phyloP scores from a whole-genome alignment of 257 asterid species.

The Linaria vulgaris region DNA sequence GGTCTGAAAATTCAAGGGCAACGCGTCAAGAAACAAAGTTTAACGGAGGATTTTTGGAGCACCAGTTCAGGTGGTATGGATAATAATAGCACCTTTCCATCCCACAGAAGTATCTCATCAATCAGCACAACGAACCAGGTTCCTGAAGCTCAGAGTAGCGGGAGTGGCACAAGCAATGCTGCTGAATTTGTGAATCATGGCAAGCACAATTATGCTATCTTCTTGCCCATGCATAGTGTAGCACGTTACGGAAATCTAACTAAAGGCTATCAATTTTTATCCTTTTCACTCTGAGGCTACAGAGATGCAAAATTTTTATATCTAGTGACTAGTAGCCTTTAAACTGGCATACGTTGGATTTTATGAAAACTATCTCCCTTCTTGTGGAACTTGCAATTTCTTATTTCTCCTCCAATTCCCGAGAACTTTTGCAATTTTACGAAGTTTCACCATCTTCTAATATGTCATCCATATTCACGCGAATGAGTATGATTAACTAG shows the following conservation, averaged over 20 bases:
- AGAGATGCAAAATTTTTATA: no score
- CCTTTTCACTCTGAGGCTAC: no score
- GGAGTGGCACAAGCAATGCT: slow-evolving; percentile 61
- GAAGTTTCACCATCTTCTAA: no score
- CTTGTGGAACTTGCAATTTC: no score
- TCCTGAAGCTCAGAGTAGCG: slow-evolving; percentile 52
- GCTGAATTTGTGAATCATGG: slow-evolving; percentile 84
- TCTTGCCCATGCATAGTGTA: slow-evolving; percentile 12
- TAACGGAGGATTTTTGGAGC: slow-evolving; percentile 81
- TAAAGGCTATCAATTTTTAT: neutral
- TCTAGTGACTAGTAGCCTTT: no score
- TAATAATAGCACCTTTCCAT: slow-evolving; percentile 70
- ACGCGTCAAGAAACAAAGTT: slow-evolving; percentile 51
- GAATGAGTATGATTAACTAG: no score
- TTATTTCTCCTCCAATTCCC: no score
- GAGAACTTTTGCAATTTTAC: no score
- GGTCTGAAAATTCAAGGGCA: slow-evolving; percentile 68
- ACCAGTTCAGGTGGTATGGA: slow-evolving; percentile 84
- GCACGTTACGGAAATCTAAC: neutral
- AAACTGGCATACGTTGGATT: no score
- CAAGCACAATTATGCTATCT: slow-evolving; percentile 34
- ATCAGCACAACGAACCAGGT: slow-evolving; percentile 76
- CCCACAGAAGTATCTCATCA: slow-evolving; percentile 81
- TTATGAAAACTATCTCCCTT: no score
- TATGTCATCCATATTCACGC: no score